phyloP scores from a whole-genome alignment of 2,329 filamentous ascomycete species.

The Nemania diffusa region DNA sequence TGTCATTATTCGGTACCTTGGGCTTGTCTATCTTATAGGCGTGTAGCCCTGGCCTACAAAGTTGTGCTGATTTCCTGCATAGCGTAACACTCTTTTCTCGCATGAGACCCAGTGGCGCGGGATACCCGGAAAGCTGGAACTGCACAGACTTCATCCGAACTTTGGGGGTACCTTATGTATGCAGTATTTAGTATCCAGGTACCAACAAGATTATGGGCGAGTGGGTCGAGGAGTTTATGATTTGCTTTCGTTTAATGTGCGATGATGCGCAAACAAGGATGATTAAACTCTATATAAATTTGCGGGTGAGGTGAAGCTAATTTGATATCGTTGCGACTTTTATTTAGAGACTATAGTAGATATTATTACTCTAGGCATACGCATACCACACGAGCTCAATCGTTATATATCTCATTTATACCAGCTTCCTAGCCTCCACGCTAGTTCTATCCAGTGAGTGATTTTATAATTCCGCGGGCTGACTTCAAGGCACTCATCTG shows the following conservation, averaged over 20 bases:
- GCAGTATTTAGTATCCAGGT: neutral
- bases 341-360: neutral
- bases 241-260: constrained; percentile 25
- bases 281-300: neutral
- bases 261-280: constrained; percentile 17
- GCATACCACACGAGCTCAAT: neutral
- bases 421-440: neutral
- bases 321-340: neutral
- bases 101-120: constrained; percentile 26
- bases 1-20: neutral
- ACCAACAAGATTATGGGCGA: constrained; percentile 17
- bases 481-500: too few species aligned
- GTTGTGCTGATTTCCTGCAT: constrained; percentile 21
- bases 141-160: constrained; percentile 20
- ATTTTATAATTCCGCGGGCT: neutral
- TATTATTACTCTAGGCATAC: too few species aligned
- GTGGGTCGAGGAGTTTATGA: constrained; percentile 20
- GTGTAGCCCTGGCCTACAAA: neutral
- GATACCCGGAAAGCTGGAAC: constrained; percentile 24
- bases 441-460: neutral
- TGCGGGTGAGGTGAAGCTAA: neutral
- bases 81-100: constrained; percentile 18
- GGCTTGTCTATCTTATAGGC: neutral
- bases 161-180: neutral
- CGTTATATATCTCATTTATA: neutral